Evolutionary conservation across 83 land plant species (phyloP).

Genomic region (Diphasiastrum complanatum): DNA sequence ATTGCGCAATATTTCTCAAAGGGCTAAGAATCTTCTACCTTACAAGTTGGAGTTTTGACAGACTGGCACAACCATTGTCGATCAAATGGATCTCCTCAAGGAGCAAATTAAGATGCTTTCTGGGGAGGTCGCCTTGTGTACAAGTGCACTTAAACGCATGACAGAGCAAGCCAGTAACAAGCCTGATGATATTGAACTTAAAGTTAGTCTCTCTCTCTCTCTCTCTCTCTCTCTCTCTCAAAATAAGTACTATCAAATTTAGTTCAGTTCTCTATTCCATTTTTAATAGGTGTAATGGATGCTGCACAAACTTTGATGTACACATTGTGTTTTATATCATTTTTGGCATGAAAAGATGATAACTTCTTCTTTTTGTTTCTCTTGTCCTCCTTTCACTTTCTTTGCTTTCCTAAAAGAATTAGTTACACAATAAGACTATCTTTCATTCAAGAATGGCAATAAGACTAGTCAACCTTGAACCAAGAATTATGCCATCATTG

Average conservation of each 20-base stretch:
- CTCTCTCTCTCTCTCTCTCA: not conserved
- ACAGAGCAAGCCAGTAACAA: conserved; percentile 62
- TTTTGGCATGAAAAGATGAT: too few relatives aligned
- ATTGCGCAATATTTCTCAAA: not conserved
- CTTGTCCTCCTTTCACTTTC: too few relatives aligned
- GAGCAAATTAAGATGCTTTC: conserved; percentile 89
- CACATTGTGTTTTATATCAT: too few relatives aligned
- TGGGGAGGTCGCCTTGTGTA: conserved; percentile 86
- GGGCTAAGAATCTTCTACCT: not conserved
- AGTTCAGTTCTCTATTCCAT: too few relatives aligned
- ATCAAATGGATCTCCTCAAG: conserved; percentile 78
- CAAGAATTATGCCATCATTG: too few relatives aligned
- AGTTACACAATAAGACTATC: too few relatives aligned
- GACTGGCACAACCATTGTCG: conserved; percentile 66
- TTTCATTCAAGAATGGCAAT: too few relatives aligned
- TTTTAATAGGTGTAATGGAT: too few relatives aligned
- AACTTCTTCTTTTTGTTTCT: too few relatives aligned
- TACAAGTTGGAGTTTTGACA: conserved; percentile 14
- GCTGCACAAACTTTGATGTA: too few relatives aligned
- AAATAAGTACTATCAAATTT: conserved; percentile 13
- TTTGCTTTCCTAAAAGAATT: too few relatives aligned
- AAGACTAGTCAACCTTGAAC: too few relatives aligned
- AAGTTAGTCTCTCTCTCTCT: conserved; percentile 37
- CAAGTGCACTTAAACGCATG: conserved; percentile 70
- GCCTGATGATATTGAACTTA: conserved; percentile 53